Conservation (phyloP, 1,284 basidiomycete genomes). For the Heterobasidion occidentale region DNA sequence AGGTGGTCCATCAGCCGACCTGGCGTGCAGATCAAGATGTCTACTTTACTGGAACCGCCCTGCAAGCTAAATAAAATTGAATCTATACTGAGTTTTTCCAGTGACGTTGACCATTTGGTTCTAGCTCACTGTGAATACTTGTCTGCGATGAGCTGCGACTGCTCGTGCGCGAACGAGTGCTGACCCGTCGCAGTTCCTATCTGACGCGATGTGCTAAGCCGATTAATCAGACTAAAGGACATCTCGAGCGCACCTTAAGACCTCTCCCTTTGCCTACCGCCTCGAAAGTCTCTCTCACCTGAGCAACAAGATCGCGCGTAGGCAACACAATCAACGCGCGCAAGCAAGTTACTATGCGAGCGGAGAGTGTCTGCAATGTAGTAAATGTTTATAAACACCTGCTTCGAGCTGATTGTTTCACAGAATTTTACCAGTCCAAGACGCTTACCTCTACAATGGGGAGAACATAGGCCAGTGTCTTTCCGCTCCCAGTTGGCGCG, state of each 20-base stretch:
- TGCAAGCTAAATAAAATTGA: slow-evolving; percentile 32
- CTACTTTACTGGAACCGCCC: slow-evolving; percentile 82
- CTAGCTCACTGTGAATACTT: slow-evolving; percentile 31
- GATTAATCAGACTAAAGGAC: not conserved
- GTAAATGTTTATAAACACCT: not conserved
- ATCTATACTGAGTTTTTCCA: not conserved
- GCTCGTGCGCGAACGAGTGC: slow-evolving; percentile 80
- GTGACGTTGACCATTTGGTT: slow-evolving; percentile 8
- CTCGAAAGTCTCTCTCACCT: slow-evolving; percentile 92
- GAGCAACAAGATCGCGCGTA: slow-evolving; percentile 90
- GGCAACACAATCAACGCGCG: slow-evolving; percentile 92
- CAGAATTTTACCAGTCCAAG: slow-evolving; percentile 3
- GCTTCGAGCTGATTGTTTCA: not conserved
- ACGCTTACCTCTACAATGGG: slow-evolving; percentile 79
- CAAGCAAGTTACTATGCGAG: slow-evolving; percentile 72
- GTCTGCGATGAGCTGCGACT: slow-evolving; percentile 61
- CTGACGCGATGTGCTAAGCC: slow-evolving; percentile 26
- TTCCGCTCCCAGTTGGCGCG: slow-evolving; percentile 95
- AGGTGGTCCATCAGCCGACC: slow-evolving; percentile 94
- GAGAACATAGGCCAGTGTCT: slow-evolving; percentile 91
- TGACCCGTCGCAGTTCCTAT: slow-evolving; percentile 78
- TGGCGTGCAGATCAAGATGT: slow-evolving; percentile 93
- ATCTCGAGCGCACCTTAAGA: slow-evolving; percentile 51
- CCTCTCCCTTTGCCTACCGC: slow-evolving; percentile 79
- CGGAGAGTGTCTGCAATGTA: slow-evolving; percentile 52